These are phyloP conservation scores for Cladosporium sp. DNA, from an alignment of 2,329 filamentous ascomycete genomes.

Conservation along the genomic window DNA sequence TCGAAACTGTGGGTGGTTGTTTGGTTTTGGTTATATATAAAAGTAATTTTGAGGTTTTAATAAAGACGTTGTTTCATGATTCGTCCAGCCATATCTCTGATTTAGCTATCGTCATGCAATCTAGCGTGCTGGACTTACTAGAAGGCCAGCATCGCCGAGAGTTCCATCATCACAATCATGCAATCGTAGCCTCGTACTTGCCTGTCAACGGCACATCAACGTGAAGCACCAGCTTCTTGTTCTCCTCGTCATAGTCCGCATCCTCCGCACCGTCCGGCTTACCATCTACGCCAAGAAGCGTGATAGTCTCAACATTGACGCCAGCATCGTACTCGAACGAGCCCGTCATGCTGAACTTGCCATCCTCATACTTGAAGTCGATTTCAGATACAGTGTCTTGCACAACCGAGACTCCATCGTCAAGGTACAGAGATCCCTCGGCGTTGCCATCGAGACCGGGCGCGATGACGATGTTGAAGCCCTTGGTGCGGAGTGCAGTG, in stretches of 20 bases:
- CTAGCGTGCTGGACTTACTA: too few species aligned
- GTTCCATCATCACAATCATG: conserved; percentile 6
- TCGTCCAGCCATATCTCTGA: too few species aligned
- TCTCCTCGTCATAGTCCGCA: conserved; percentile 21
- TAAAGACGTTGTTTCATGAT: too few species aligned
- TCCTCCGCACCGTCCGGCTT: conserved; percentile 17
- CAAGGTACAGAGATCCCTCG: conserved; percentile 67
- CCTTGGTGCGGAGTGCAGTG: conserved; percentile 60
- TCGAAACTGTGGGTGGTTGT: too few species aligned
- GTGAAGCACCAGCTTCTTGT: conserved; percentile 22
- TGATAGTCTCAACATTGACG: conserved; percentile 21
- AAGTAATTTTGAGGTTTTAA: too few species aligned
- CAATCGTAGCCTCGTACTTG: conserved; percentile 20
- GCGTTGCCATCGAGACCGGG: conserved; percentile 63
- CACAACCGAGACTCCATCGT: conserved; percentile 69
- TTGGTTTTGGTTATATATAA: too few species aligned
- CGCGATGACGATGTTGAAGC: conserved; percentile 70
- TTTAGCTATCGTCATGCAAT: too few species aligned
- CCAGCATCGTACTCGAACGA: conserved; percentile 52
- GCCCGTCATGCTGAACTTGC: conserved; percentile 42
- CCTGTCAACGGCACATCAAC: conserved; percentile 26
- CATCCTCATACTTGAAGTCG: conserved; percentile 24
- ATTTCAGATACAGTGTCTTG: conserved; percentile 48
- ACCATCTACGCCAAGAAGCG: conserved; percentile 13
- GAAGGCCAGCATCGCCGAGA: too few species aligned